phyloP scores from a whole-genome alignment of 1,139 yeast genomes.

The Candida dubliniensis region DNA sequence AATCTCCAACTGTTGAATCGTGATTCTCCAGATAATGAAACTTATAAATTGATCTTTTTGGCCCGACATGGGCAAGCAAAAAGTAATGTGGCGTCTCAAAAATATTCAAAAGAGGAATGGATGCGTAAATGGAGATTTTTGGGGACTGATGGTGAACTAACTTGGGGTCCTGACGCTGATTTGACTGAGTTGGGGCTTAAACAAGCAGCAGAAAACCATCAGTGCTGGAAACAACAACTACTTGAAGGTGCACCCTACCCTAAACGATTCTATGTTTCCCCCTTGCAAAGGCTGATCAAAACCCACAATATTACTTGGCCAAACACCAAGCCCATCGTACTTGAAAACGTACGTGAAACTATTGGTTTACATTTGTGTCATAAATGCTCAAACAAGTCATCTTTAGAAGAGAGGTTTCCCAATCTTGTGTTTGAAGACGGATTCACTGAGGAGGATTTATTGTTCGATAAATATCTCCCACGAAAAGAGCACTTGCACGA shows the following conservation, averaged over 20 bases:
- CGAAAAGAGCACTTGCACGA: slow-evolving; percentile 35
- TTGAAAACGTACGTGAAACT: slow-evolving; percentile 66
- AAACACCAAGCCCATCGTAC: slow-evolving; percentile 34
- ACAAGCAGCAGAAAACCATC: slow-evolving; percentile 46
- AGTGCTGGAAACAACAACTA: slow-evolving; percentile 47
- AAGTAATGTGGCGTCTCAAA: slow-evolving; percentile 62
- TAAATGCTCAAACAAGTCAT: slow-evolving; percentile 45
- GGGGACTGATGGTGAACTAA: slow-evolving; percentile 54
- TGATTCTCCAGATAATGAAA: slow-evolving; percentile 28
- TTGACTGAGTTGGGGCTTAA: slow-evolving; percentile 56
- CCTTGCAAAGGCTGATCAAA: slow-evolving; percentile 60
- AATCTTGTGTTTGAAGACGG: slow-evolving; percentile 43
- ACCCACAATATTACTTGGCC: slow-evolving; percentile 64
- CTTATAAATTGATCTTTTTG: slow-evolving; percentile 57
- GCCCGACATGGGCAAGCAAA: slow-evolving; percentile 82
- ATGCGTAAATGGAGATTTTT: slow-evolving; percentile 56
- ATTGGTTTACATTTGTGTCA: slow-evolving; percentile 71
- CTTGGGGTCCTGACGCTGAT: slow-evolving; percentile 70
- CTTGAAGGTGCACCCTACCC: slow-evolving; percentile 55
- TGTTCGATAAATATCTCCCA: slow-evolving; percentile 43
- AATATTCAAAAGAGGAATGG: slow-evolving; percentile 62
- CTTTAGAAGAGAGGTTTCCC: slow-evolving; percentile 23
- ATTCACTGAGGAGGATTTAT: slow-evolving; percentile 50
- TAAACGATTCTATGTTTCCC: slow-evolving; percentile 56
- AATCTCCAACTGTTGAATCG: slow-evolving; percentile 39